These are phyloP conservation scores for Carallia pectinifolia DNA, from an alignment of 345 rosid species.

Conservation along the genomic window DNA sequence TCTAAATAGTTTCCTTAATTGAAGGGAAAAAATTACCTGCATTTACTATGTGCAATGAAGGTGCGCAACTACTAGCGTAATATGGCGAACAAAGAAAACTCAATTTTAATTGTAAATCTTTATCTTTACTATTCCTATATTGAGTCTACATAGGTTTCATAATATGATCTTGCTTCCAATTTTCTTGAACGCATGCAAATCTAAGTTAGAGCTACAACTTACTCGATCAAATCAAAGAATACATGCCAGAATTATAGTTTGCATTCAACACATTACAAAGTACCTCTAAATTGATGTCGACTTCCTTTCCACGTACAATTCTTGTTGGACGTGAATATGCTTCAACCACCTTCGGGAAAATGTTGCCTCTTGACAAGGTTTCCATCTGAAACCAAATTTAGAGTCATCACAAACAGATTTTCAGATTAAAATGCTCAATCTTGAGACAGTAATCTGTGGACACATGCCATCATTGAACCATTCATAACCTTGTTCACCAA, in stretches of 20 bases:
- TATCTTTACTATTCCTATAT: too few species aligned
- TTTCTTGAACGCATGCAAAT: too few species aligned
- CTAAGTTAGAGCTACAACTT: too few species aligned
- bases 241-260: too few species aligned
- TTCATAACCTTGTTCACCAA: neutral
- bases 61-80: too few species aligned
- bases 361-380: constrained; percentile 52
- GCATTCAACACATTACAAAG: neutral
- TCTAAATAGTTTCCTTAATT: neutral
- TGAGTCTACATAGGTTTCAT: too few species aligned
- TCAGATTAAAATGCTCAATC: neutral
- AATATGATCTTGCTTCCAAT: too few species aligned
- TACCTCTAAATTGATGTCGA: constrained; percentile 64
- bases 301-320: constrained; percentile 84
- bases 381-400: constrained; percentile 60
- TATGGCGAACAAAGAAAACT: too few species aligned
- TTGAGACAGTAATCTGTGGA: neutral
- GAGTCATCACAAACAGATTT: constrained; percentile 8
- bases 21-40: too few species aligned
- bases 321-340: constrained; percentile 96
- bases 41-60: too few species aligned
- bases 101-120: too few species aligned
- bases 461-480: neutral
- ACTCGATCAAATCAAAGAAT: too few species aligned
- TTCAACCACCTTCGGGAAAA: constrained; percentile 74